Base-by-base conservation (phyloP, 148 eudicot species). In the Camellia sinensis region DNA sequence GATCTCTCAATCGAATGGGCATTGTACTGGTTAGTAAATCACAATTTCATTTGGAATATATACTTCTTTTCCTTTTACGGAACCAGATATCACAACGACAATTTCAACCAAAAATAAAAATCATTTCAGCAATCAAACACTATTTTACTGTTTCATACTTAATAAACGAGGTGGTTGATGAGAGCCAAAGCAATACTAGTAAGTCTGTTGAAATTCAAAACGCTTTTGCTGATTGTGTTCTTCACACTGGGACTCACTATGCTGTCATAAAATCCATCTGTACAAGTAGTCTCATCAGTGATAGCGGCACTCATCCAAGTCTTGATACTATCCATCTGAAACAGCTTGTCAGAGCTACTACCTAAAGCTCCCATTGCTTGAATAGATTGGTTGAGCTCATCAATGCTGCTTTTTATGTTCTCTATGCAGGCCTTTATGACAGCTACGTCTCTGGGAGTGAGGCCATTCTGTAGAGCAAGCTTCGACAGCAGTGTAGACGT, bases 291-390 rank as follows among this genome's bases (percentile, higher is more conserved):
- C 76, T 88, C 87, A 57, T 90, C 85, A 1, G 93, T 89, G 1
- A 90, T 82, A n/a, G 93, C 91, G 0, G 93, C 92, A 44, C 96
- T 92, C 48, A 79, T 74, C 84, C 89, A 90, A 7, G 91, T 89
- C 88, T 85, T 83, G 0, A 89, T 83, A n/a, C 81, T 87, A 1
- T 81, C 74, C 64, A 90, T 59, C 83, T 80, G 83, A 71, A 84
- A 88, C 81, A 44, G 78, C 66, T 74, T 46, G 11, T 80, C 56
- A n/a, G 53, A 19, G 6, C 77, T 21, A 0, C 22, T 6, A 37
- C 75, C 10, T 45, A 80, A 53, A 4, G 62, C 6, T 44, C 54
- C 69, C 71, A 91, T 60, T 4, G 84, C 80, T 6, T 65, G 62
- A 3, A 83, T 65, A 3, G 91, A 85, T 50, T 81, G 76, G 75